Base-by-base conservation (phyloP, 345 rosid species). In the Crucihimalaya himalaica region DNA sequence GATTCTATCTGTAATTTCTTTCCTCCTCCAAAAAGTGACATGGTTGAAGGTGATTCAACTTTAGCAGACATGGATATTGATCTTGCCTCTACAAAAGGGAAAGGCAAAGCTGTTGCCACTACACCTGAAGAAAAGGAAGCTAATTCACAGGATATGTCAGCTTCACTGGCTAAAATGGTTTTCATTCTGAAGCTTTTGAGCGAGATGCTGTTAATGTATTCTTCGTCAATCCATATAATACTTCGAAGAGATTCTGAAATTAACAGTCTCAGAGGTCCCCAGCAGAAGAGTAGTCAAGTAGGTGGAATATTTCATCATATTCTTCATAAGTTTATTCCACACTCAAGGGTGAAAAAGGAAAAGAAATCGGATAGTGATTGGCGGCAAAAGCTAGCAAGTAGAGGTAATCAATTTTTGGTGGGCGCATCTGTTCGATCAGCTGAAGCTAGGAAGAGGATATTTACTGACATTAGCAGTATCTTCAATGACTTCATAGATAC, bases 51-150 rank as follows among this genome's bases (percentile, higher is more conserved):
- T 62, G 87, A 81, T 70, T 63, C 74, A 61, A 77, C 86, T 55
- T 84, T 86, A 53, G 76, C 84, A 64, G 93, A 87, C 72, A 94
- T 94, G 98, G 96, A 91, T 78, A 86, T 94, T 80, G 98, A 94
- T 84, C 88, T 80, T 76, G 84, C 93, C 70, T 81, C 89, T 28
- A 66, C 71, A 28, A 89, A 86, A 78, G 95, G 90, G 58, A 94
- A 94, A 83, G 98, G 98, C 63, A 94, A 91, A 82, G 97, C 96
- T 31, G 72, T 94, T 42, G 96, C 84, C 16, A 43, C 86, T 68
- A 76, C 80, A 32, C 68, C 88, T 69, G 95, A 84, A 35, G 90
- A 76, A 72, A 83, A 82, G 69, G 89, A 79, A 79, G 63, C 77
- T 59, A 74, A 77, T 63, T 56, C 74, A 21, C 93, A 81, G 59